Percentiles rank a stretch among this genome's conserved stretches.
Evolutionary conservation across 371 early-diverging fungal genomes (phyloP).

Genomic region (Apophysomyces ossiformis): DNA sequence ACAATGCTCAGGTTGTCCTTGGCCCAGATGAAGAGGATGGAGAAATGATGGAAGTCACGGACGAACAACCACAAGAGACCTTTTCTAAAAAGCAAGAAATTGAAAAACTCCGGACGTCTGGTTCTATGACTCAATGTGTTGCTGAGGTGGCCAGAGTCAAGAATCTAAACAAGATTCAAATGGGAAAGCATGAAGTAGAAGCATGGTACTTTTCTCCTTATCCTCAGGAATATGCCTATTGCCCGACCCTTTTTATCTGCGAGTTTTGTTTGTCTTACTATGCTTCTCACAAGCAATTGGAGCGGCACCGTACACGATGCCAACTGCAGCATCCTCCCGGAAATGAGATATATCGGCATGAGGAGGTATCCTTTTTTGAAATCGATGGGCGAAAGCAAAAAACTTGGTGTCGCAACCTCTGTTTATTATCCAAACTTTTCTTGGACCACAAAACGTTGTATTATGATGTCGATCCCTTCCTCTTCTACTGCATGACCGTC

Average conservation of each 20-base stretch:
- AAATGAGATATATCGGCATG: constrained; percentile 54
- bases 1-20: constrained; percentile 29
- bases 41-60: constrained; percentile 26
- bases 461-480: constrained; percentile 99
- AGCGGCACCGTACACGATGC: constrained; percentile 81
- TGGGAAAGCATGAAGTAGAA: constrained; percentile 94
- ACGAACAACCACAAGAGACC: constrained; percentile 21
- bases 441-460: constrained; percentile 99
- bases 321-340: constrained; percentile 94
- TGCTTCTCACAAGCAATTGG: constrained; percentile 64
- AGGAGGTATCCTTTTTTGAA: constrained; percentile 90
- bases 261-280: constrained; percentile 93
- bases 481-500: constrained; percentile 96
- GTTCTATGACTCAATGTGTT: constrained; percentile 95
- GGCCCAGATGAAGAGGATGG: constrained; percentile 59
- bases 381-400: constrained; percentile 92
- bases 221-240: constrained; percentile 80
- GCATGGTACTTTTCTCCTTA: constrained; percentile 99
- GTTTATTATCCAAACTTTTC: constrained; percentile 94
- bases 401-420: constrained; percentile 89
- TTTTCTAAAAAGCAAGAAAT: constrained; percentile 90
- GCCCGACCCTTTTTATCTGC: constrained; percentile 86
- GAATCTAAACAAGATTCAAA: constrained; percentile 91
- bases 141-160: constrained; percentile 93
- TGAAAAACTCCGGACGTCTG: constrained; percentile 87